Conservation (phyloP, 2,329 filamentous ascomycete species). For the Tolypocladium sp. region DNA sequence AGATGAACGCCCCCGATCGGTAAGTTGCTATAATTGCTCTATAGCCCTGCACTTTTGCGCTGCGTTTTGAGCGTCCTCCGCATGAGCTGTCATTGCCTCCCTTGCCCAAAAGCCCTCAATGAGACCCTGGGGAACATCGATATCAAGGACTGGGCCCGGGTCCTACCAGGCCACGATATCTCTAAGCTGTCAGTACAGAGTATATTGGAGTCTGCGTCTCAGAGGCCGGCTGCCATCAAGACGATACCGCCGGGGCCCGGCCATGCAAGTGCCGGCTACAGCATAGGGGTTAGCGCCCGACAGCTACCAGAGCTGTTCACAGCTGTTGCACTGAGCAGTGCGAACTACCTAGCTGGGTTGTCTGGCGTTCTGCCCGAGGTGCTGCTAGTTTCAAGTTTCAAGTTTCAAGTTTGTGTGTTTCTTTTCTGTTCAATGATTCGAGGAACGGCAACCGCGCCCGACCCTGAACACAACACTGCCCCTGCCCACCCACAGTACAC, state of each 20-base stretch:
- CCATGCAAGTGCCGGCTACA: not conserved
- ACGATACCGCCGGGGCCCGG: not conserved
- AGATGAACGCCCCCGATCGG: slow-evolving; percentile 50
- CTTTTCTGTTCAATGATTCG: not conserved
- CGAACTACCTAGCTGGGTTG: not conserved
- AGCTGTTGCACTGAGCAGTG: not conserved
- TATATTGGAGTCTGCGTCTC: not conserved
- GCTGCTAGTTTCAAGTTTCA: not conserved
- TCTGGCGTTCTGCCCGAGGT: not conserved
- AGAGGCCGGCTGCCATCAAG: not conserved
- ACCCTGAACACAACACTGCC: not conserved
- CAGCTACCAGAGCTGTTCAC: not conserved
- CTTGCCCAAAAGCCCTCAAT: not conserved
- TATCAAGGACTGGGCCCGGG: not conserved
- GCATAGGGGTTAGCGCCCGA: not conserved
- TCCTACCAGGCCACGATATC: not conserved
- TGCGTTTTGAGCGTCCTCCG: not conserved
- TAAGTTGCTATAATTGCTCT: slow-evolving; percentile 20
- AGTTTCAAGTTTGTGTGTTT: not conserved
- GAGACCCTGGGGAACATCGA: not conserved
- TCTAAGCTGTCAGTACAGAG: not conserved
- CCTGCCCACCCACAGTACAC: not conserved
- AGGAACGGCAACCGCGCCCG: not conserved
- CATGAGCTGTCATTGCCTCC: not conserved
- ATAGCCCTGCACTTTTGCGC: too few species aligned